Evolutionary conservation across 352 stramenopile genomes (phyloP), one percentile per base, ranked within the genome.

Genomic region (Phytopythium vexans): DNA sequence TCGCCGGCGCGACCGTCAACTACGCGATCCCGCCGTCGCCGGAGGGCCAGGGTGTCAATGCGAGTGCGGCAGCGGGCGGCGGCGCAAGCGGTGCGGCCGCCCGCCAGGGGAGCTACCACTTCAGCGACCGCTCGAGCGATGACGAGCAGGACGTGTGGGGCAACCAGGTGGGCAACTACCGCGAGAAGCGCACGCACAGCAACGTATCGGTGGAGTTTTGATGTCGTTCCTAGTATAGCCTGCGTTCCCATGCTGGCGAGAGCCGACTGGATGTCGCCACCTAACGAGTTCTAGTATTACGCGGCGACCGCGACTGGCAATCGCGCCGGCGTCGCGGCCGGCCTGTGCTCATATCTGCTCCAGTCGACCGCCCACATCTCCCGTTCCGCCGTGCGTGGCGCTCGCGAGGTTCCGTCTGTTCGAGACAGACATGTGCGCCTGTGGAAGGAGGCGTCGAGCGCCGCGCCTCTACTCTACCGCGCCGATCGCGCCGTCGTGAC

Each of bases 201-300:
- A 76, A 81, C 58, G 72, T 74, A 54, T 86, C 75, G 32, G 73
- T 87, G 37, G 76, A 87, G 56, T 87, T 87, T 48, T 87, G 58
- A 67, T 38, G 12, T 15, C 33, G 3, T 39, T 21, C 21, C 21
- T 27, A 27, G 21, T 27, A 27, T 27, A 27, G 21, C 21, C 21
- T 27, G 40, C 15, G 39, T 5, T n/a, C 41, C 8, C 7, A 35
- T 47, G 35, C 12, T 31, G 39, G 5, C 12, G 32, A n/a, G 11
- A 44, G 41, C 55, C 45, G 62, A 48, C 41, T 41, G 39, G 57
- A 27, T 49, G 34, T 43, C 52, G 37, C 21, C 21, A 27, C 2
- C 21, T 27, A 27, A 27, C 21, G 21, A 27, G 21, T 27, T 27
- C 21, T 27, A 27, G 21, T 27, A 27, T 27, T 27, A 27, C 21